A percentile compares a stretch with the other conserved stretches of the same genome.
These are phyloP conservation scores for Metarhizium humberi DNA, from an alignment of 2,329 filamentous ascomycete species.

Conservation along the genomic window DNA sequence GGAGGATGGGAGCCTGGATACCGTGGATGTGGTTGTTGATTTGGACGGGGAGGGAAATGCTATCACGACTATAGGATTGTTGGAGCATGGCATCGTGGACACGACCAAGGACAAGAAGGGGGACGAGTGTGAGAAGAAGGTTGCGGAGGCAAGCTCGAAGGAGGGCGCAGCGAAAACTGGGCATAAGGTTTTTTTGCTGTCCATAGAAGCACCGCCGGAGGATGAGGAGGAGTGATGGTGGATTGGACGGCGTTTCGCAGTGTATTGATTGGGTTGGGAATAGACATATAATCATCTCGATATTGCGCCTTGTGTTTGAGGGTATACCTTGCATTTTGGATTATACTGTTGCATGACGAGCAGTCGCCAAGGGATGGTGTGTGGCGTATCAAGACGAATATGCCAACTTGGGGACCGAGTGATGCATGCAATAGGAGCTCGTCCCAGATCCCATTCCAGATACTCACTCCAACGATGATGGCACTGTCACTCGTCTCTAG, in stretches of 20 bases:
- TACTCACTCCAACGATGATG: too few relatives aligned
- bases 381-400: too few relatives aligned
- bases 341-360: too few relatives aligned
- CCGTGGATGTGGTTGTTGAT: slow-evolving; percentile 44
- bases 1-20: slow-evolving; percentile 56
- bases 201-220: slow-evolving; percentile 20
- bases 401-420: too few relatives aligned
- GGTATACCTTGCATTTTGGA: too few relatives aligned
- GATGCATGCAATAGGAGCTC: too few relatives aligned
- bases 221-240: slow-evolving; percentile 7
- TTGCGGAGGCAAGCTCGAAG: slow-evolving; percentile 4
- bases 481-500: too few relatives aligned
- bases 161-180: slow-evolving; percentile 12
- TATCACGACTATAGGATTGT: slow-evolving; percentile 28
- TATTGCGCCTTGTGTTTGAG: too few relatives aligned
- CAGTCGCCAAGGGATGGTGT: too few relatives aligned
- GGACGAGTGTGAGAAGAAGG: slow-evolving; percentile 9
- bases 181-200: slow-evolving; percentile 24
- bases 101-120: slow-evolving; percentile 20
- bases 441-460: too few relatives aligned
- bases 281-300: too few relatives aligned
- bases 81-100: slow-evolving; percentile 28
- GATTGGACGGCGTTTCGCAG: background rate
- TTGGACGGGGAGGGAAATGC: slow-evolving; percentile 39
- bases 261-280: too few relatives aligned